Evolutionary conservation across 495 filamentous ascomycete genomes (phyloP).

Genomic region (Penicillium macrosclerotiorum): DNA sequence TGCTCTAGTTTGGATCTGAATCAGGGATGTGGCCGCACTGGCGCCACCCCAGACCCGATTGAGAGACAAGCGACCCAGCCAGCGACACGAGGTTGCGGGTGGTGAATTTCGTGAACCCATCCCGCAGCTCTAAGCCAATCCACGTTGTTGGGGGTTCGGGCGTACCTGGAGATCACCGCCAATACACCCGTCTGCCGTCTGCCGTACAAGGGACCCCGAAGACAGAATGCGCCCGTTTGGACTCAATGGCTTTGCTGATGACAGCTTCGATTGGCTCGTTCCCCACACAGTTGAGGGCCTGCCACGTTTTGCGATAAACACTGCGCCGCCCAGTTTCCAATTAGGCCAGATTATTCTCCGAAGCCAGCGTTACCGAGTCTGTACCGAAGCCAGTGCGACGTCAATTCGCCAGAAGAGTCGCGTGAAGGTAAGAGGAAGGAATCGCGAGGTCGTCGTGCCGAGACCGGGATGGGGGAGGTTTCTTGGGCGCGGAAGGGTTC

Average conservation of each 20-base stretch:
- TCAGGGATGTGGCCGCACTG: constrained; percentile 30
- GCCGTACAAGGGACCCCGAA: too few relatives aligned
- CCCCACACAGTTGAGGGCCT: constrained; percentile 21
- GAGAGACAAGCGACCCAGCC: constrained; percentile 15
- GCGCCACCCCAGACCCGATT: constrained; percentile 6
- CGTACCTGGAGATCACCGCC: too few relatives aligned
- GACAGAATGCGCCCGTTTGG: constrained; percentile 3
- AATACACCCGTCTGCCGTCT: too few relatives aligned
- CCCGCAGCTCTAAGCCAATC: too few relatives aligned
- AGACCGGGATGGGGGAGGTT: background rate
- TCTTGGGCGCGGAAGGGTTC: background rate
- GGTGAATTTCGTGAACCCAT: too few relatives aligned
- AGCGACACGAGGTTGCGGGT: constrained; percentile 1
- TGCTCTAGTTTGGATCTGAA: constrained; percentile 15
- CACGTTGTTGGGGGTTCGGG: too few relatives aligned
- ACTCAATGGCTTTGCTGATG: constrained; percentile 7
- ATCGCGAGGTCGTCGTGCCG: background rate
- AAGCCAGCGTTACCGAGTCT: constrained; percentile 15
- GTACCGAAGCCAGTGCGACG: constrained; percentile 7
- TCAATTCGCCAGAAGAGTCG: constrained; percentile 1
- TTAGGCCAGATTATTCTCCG: constrained; percentile 29
- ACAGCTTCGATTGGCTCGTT: constrained; percentile 20
- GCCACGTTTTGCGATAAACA: constrained; percentile 26
- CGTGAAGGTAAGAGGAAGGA: background rate
- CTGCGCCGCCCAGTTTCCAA: constrained; percentile 22